These are phyloP conservation scores for Pseudogymnoascus sp. DNA, from an alignment of 2,329 filamentous ascomycete genomes.

Conservation along the genomic window DNA sequence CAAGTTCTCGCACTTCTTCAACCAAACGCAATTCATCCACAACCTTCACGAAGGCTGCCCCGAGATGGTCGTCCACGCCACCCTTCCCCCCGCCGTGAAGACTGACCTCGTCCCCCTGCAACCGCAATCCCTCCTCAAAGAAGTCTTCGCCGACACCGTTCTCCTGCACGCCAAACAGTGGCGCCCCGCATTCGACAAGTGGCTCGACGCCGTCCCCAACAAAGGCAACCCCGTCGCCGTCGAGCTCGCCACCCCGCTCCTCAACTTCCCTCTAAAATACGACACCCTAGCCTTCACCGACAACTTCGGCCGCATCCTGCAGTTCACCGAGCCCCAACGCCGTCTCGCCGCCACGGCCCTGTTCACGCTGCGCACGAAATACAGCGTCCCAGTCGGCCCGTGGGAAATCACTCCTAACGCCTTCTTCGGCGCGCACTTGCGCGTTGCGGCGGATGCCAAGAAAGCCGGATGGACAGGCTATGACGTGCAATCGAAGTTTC, in stretches of 20 bases:
- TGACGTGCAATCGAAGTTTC: conserved; percentile 27
- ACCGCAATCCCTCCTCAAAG: conserved; percentile 15
- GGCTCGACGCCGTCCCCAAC: conserved; percentile 13
- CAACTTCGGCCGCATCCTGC: conserved; percentile 33
- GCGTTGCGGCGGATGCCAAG: conserved; percentile 29
- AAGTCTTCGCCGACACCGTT: conserved; percentile 19
- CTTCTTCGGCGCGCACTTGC: conserved; percentile 33
- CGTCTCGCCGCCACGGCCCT: conserved; percentile 27
- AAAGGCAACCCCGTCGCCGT: conserved; percentile 9
- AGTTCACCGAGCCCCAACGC: conserved; percentile 15
- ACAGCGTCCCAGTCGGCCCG: conserved; percentile 8
- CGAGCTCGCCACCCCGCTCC: conserved; percentile 14
- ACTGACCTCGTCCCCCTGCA: conserved; percentile 6
- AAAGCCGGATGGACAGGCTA: conserved; percentile 30
- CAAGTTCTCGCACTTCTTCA: conserved; percentile 21
- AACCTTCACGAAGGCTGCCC: conserved; percentile 3
- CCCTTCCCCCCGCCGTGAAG: conserved; percentile 10
- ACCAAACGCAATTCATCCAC: conserved; percentile 17
- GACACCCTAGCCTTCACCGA: conserved; percentile 26
- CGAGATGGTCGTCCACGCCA: conserved; percentile 12
- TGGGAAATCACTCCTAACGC: conserved; percentile 21
- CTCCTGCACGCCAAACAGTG: conserved; percentile 24
- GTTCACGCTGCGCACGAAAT: conserved; percentile 25
- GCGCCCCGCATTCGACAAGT: conserved; percentile 20
- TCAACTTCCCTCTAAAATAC: conserved; percentile 27